Percentiles rank a stretch among this genome's conserved stretches.
Evolutionary conservation across 176 grass and related monocot species (phyloP).

Genomic region (Zoysia pacifica): DNA sequence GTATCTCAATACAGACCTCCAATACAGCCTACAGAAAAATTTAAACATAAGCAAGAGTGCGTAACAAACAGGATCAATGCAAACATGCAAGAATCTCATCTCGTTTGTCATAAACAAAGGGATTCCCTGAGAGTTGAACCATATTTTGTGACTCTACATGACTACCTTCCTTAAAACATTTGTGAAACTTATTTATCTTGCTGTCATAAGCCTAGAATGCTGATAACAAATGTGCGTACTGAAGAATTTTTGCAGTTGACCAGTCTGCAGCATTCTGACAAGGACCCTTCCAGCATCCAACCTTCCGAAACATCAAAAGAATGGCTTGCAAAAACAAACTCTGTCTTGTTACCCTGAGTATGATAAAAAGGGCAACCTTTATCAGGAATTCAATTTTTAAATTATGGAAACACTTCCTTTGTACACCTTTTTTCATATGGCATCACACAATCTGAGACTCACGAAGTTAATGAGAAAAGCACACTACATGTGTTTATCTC

Average conservation of each 20-base stretch:
- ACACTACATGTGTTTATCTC: background rate
- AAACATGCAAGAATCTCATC: background rate
- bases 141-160: background rate
- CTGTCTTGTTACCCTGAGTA: conserved; percentile 73
- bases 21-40: conserved; percentile 54
- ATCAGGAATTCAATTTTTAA: no score
- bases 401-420: background rate
- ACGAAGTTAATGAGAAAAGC: background rate
- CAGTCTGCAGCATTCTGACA: conserved; percentile 67
- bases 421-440: background rate
- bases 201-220: conserved; percentile 6
- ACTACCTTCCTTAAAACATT: background rate
- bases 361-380: conserved; percentile 1
- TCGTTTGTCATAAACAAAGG: background rate
- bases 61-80: background rate
- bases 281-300: conserved; percentile 82
- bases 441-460: background rate
- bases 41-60: background rate
- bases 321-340: conserved; percentile 70
- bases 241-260: conserved; percentile 76
- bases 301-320: conserved; percentile 83
- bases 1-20: conserved; percentile 72
- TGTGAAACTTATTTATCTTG: conserved; percentile 12
- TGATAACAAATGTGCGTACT: conserved; percentile 46
- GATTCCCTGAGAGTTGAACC: background rate